A percentile compares a stretch with the other conserved stretches of the same genome.
phyloP scores from a whole-genome alignment of 1,284 basidiomycete genomes.

The Erythrobasidium hasegawianum region DNA sequence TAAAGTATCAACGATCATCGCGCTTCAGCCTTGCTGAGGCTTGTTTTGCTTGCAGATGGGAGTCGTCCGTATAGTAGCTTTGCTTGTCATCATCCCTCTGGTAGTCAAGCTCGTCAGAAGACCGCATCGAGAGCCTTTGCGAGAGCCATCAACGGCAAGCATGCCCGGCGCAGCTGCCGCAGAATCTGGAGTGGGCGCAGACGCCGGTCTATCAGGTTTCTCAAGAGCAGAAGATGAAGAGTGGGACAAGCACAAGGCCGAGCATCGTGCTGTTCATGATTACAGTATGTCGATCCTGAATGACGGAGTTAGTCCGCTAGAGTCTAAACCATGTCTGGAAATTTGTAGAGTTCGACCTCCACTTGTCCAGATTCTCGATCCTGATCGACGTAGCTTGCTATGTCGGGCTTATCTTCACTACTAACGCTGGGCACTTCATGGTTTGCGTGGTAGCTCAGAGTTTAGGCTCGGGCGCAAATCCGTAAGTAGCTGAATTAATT shows the following conservation, averaged over 20 bases:
- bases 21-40: neutral
- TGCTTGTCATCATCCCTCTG: slow-evolving; percentile 27
- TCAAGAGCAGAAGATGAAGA: slow-evolving; percentile 27
- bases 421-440: slow-evolving; percentile 13
- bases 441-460: slow-evolving; percentile 21
- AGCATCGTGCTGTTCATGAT: slow-evolving; percentile 28
- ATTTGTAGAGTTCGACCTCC: slow-evolving; percentile 32
- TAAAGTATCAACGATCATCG: neutral
- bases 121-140: slow-evolving; percentile 21
- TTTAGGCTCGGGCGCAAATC: slow-evolving; percentile 29
- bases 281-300: slow-evolving; percentile 29
- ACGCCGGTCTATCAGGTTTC: slow-evolving; percentile 6
- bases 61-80: slow-evolving; percentile 21
- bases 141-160: slow-evolving; percentile 2
- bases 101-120: slow-evolving; percentile 22
- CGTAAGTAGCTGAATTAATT: no score
- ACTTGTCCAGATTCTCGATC: slow-evolving; percentile 17
- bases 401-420: slow-evolving; percentile 20
- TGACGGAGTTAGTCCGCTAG: no score
- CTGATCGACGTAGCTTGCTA: slow-evolving; percentile 22
- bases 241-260: slow-evolving; percentile 25
- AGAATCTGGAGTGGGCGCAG: neutral
- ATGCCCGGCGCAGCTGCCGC: neutral
- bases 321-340: no score
- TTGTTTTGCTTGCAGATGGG: neutral